Evolutionary conservation across 768 basidiomycete genomes (phyloP).

Genomic region (Podaxis mareebaensis): DNA sequence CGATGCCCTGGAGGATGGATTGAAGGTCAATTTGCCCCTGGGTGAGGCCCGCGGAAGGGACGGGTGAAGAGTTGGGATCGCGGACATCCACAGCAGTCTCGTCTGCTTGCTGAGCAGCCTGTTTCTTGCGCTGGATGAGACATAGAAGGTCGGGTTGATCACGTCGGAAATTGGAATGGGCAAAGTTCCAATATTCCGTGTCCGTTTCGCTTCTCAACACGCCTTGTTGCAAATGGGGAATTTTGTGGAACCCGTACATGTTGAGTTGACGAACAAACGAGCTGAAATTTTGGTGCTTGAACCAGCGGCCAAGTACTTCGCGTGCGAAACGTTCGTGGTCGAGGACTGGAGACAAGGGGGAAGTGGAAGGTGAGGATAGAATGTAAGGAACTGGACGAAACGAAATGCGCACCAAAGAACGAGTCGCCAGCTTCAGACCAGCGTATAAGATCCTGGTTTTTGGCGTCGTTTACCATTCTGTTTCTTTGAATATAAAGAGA

Average conservation of each 20-base stretch:
- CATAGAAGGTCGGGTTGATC: slow-evolving; percentile 87
- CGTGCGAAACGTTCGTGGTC: slow-evolving; percentile 90
- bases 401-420: slow-evolving; percentile 71
- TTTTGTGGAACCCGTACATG: slow-evolving; percentile 96
- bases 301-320: slow-evolving; percentile 90
- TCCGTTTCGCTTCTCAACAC: slow-evolving; percentile 82
- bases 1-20: slow-evolving; percentile 77
- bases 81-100: slow-evolving; percentile 36
- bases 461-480: slow-evolving; percentile 91
- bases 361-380: neutral
- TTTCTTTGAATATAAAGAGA: neutral
- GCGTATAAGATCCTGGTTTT: slow-evolving; percentile 80
- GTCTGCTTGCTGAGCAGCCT: slow-evolving; percentile 40
- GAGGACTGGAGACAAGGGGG: slow-evolving; percentile 54
- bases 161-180: slow-evolving; percentile 84
- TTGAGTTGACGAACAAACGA: slow-evolving; percentile 93
- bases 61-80: slow-evolving; percentile 21
- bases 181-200: slow-evolving; percentile 89
- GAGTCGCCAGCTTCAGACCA: slow-evolving; percentile 93
- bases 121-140: slow-evolving; percentile 87
- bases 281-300: slow-evolving; percentile 96
- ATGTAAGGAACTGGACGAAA: neutral
- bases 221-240: slow-evolving; percentile 94
- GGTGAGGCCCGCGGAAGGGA: slow-evolving; percentile 23
- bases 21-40: slow-evolving; percentile 69